Evolutionary conservation across 129 eudicot genomes (phyloP).

Genomic region (Pseudognaphalium luteoalbum): DNA sequence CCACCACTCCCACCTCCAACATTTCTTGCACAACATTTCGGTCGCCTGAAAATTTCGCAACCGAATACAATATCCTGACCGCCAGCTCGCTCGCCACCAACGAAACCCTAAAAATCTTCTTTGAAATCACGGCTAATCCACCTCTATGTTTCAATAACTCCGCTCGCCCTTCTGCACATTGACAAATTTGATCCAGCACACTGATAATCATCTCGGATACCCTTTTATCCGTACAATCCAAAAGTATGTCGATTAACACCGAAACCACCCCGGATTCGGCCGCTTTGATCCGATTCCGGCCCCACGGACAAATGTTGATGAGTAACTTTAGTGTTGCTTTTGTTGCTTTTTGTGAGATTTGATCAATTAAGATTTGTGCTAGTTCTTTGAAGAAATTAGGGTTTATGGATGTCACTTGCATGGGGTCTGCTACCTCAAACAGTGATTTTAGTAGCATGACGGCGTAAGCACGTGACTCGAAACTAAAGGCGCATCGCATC

Average conservation of each 20-base stretch:
- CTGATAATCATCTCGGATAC: constrained; percentile 42
- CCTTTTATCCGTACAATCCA: constrained; percentile 46
- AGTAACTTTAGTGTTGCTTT: constrained; percentile 54
- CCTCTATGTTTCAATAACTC: constrained; percentile 58
- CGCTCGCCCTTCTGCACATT: constrained; percentile 66
- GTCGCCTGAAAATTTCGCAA: constrained; percentile 42
- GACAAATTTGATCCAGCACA: constrained; percentile 51
- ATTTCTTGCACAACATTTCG: constrained; percentile 49
- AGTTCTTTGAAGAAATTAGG: constrained; percentile 38
- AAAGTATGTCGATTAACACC: constrained; percentile 38
- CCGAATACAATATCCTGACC: constrained; percentile 48
- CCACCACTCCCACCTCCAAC: constrained; percentile 61
- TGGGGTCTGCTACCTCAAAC: constrained; percentile 55
- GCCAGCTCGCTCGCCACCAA: constrained; percentile 51
- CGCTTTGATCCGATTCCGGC: constrained; percentile 55
- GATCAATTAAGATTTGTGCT: constrained; percentile 40
- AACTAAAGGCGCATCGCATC: constrained; percentile 44
- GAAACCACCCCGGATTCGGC: constrained; percentile 49
- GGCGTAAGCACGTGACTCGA: constrained; percentile 61
- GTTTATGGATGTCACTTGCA: constrained; percentile 32
- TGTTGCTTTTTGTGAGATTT: constrained; percentile 50
- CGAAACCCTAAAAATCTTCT: constrained; percentile 64
- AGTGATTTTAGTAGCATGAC: constrained; percentile 46
- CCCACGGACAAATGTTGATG: constrained; percentile 43
- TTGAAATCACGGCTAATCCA: constrained; percentile 67